Evolutionary conservation across 768 basidiomycete species (phyloP), one percentile per base, ranked within the genome.

Genomic region (Royoungia palumana): DNA sequence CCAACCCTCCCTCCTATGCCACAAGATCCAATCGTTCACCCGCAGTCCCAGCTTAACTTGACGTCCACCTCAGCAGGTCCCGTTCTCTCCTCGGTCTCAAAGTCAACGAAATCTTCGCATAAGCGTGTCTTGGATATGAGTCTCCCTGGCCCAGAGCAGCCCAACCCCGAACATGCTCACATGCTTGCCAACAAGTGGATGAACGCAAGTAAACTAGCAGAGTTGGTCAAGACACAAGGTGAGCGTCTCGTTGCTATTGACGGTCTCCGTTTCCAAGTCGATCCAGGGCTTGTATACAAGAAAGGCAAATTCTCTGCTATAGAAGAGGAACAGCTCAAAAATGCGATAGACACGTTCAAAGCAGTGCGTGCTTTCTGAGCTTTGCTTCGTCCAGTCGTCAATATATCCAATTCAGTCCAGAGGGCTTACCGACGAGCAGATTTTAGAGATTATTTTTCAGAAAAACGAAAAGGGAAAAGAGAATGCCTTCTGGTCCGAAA

Each of bases 251-350:
- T 22, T 19, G 14, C 30, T 34, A 21, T 12, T 34, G 28, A 27
- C 19, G 19, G 22, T 44, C 32, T 25, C 47, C 40, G 13, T 51
- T 53, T 46, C 38, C 21, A 34, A 47, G 37, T 22, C 2, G 21
- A 38, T 51, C 20, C 49, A 91, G 89, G 88, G 27, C 77, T 92
- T n/a, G 77, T 87, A 3, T 91, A 89, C 65, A 90, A 85, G 70
- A 90, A 90, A 66, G 89, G 89, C 13, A 91, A 89, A 61, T 93
- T 93, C 59, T 89, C 88, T 21, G 79, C 83, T 0, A 81, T 82
- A 35, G 89, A 93, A 60, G 85, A 83, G 49, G 75, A 81, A 21
- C 83, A 83, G 53, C 66, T 91, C 1, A 75, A 70, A 53, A 64
- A 67, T 13, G 89, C 88, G 7, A 81, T 92, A 30, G 81, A 85